A percentile compares a stretch with the other conserved stretches of the same genome.
Evolutionary conservation across 1,284 basidiomycete species (phyloP).

Genomic region (Wolfiporia cocos): DNA sequence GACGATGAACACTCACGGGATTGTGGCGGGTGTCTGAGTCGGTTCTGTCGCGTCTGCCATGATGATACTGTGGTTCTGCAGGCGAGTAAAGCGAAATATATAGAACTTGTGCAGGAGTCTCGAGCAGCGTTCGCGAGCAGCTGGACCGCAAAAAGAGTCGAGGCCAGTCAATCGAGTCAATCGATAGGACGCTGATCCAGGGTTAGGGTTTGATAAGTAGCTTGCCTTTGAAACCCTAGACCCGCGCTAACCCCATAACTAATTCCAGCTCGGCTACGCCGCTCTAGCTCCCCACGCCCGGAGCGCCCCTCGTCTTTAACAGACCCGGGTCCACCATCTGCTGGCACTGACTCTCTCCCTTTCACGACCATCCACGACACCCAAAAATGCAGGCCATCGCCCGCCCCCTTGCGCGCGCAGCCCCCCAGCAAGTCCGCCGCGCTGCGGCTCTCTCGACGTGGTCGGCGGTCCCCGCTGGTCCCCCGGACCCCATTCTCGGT

Average conservation of each 20-base stretch:
- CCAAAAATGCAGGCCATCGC: conserved; percentile 30
- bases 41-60: conserved; percentile 19
- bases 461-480: conserved; percentile 82
- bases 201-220: conserved; percentile 9
- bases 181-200: conserved; percentile 4
- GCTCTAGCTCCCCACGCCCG: conserved; percentile 8
- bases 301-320: not conserved
- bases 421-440: conserved; percentile 25
- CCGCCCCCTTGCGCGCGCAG: conserved; percentile 26
- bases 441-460: conserved; percentile 60
- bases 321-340: not conserved
- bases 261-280: conserved; percentile 8
- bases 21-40: conserved; percentile 12
- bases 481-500: conserved; percentile 94
- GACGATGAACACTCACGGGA: conserved; percentile 16
- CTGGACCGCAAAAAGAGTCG: conserved; percentile 1
- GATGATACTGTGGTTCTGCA: conserved; percentile 2
- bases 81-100: not conserved
- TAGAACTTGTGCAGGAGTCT: conserved; percentile 4
- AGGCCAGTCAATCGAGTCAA: conserved; percentile 7
- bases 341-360: conserved; percentile 6
- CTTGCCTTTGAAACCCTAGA: conserved; percentile 2
- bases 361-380: conserved; percentile 6
- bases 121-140: conserved; percentile 7
- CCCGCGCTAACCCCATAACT: conserved; percentile 7